phyloP scores from a whole-genome alignment of 2,329 filamentous ascomycete species.

The Chaetomiaceae sp. region DNA sequence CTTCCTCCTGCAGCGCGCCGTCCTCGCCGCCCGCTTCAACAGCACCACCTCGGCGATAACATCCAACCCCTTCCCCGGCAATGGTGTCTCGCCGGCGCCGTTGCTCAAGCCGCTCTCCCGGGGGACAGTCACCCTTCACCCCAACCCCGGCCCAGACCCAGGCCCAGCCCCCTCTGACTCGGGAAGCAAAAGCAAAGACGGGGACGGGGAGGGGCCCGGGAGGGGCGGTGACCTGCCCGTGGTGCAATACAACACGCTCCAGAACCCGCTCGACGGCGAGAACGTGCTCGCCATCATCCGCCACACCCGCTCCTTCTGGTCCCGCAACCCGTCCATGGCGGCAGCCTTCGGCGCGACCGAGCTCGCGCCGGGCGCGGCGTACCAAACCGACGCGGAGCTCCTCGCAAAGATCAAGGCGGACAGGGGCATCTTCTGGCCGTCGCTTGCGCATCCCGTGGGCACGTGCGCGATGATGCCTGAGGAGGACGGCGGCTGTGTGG shows the following conservation, averaged over 20 bases:
- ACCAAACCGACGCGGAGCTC: constrained; percentile 19
- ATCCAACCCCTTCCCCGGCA: constrained; percentile 11
- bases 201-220: background rate
- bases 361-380: constrained; percentile 9
- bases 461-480: constrained; percentile 25
- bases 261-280: constrained; percentile 22
- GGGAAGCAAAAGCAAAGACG: background rate
- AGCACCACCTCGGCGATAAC: constrained; percentile 5
- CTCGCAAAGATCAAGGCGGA: constrained; percentile 12
- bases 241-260: constrained; percentile 23
- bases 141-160: too few species aligned
- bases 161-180: too few species aligned
- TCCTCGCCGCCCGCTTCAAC: constrained; percentile 17
- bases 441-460: constrained; percentile 18
- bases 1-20: constrained; percentile 17
- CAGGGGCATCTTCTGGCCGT: constrained; percentile 13
- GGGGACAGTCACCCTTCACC: constrained; percentile 19
- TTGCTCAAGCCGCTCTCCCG: constrained; percentile 21
- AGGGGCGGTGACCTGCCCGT: constrained; percentile 8
- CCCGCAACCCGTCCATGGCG: background rate
- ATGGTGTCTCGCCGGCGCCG: constrained; percentile 16
- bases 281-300: constrained; percentile 19
- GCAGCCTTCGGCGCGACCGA: constrained; percentile 4
- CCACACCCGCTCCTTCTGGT: constrained; percentile 16
- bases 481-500: constrained; percentile 17